Base-by-base conservation (phyloP, 148 eudicot genomes). In the Euryodendron excelsum region DNA sequence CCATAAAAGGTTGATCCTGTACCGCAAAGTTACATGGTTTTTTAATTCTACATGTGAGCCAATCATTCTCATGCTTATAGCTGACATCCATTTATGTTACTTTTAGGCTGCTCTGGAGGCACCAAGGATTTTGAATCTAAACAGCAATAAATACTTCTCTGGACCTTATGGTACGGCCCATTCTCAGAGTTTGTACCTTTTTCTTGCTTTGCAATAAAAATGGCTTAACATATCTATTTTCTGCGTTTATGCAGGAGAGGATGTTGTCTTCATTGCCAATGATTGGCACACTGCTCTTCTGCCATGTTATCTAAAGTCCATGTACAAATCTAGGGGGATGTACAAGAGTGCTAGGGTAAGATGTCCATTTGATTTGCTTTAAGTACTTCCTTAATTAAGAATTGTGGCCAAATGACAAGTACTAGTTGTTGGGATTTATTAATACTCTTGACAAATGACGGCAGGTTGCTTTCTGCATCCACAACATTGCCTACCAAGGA, bases 401-500 rank as follows among this genome's bases (percentile, higher is more conserved):
- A 30, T 5, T 27, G 12, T 71, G 60, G 59, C 34, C 74, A 50
- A 71, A 71, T 50, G 39, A 30, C 60, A 25, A 69, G 55, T 9
- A 25, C 33, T 25, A 28, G 34, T 50, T 69, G 53, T 78, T 70
- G 37, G 74, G 37, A 25, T 45, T 25, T 47, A 48, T 27, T 15
- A 25, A 12, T 48, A 14, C 9, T 41, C 70, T 59, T 37, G 41
- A 33, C 64, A 18, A 13, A 30, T 52, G 31, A 71, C 48, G 39
- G 39, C 86, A 96, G 99, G 99, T 96, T 84, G 99, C 80, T 67
- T 93, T 88, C 80, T 96, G 99, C 85, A 93, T 96, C 77, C 99
- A 96, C 92, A 93, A 96, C 90, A 93, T 96, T 58, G 93, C 99
- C 69, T 96, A 93, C 82, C 99, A 96, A 83, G 99, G 99, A 62